These are phyloP conservation scores for Candida multigemmis DNA, from an alignment of 805 yeast genomes.

Conservation along the genomic window DNA sequence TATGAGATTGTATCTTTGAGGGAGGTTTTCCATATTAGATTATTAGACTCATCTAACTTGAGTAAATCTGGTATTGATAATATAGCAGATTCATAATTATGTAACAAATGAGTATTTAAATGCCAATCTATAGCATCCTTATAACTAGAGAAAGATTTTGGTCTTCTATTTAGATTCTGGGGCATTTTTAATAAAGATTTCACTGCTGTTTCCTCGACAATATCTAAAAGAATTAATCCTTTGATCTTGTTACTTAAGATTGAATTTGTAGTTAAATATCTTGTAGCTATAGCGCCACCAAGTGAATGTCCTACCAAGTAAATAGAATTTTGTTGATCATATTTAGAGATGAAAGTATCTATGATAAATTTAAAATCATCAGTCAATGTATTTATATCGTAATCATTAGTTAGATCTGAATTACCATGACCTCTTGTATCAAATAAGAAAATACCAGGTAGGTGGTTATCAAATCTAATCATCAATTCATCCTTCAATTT, in stretches of 20 bases:
- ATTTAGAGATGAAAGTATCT: constrained; percentile 16
- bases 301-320: constrained; percentile 82
- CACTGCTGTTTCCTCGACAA: constrained; percentile 89
- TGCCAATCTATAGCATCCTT: constrained; percentile 79
- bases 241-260: constrained; percentile 23
- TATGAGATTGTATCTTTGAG: constrained; percentile 49
- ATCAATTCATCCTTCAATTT: constrained; percentile 24
- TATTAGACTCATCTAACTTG: constrained; percentile 6
- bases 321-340: constrained; percentile 19
- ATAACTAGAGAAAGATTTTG: constrained; percentile 43
- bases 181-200: constrained; percentile 62
- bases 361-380: constrained; percentile 51
- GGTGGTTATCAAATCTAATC: constrained; percentile 15
- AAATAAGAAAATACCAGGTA: constrained; percentile 51
- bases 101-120: constrained; percentile 41
- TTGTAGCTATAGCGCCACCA: constrained; percentile 80
- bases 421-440: constrained; percentile 86
- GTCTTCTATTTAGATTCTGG: constrained; percentile 55
- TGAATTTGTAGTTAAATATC: constrained; percentile 23
- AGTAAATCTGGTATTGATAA: constrained; percentile 74
- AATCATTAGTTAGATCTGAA: constrained; percentile 14
- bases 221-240: constrained; percentile 79
- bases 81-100: constrained; percentile 52
- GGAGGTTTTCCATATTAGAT: constrained; percentile 55
- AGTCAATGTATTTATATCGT: constrained; percentile 41